Evolutionary conservation across 2,329 filamentous ascomycete species (phyloP).

Genomic region (Fusarium sp.): DNA sequence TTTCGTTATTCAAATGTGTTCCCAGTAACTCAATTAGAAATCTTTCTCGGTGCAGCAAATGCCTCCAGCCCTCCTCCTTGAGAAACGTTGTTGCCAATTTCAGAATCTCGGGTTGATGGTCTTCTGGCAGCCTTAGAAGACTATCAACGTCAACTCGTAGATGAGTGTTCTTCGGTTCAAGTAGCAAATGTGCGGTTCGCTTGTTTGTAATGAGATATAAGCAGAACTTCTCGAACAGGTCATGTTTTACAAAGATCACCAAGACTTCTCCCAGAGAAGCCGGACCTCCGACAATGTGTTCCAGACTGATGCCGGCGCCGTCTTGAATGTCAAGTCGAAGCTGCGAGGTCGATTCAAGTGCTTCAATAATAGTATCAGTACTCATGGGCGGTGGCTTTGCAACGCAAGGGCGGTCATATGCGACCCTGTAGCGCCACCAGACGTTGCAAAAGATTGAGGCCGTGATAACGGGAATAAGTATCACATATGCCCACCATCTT

Average conservation of each 20-base stretch:
- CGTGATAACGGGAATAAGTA: slow-evolving; percentile 62
- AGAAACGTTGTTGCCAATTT: slow-evolving; percentile 14
- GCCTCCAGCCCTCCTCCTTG: slow-evolving; percentile 3
- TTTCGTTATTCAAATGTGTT: slow-evolving; percentile 12
- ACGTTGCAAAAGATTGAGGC: slow-evolving; percentile 59
- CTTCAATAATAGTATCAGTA: not conserved
- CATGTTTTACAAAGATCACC: slow-evolving; percentile 23
- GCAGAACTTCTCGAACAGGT: slow-evolving; percentile 34
- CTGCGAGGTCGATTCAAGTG: slow-evolving; percentile 27
- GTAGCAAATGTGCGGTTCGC: not conserved
- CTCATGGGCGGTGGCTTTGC: not conserved
- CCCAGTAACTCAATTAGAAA: slow-evolving; percentile 37
- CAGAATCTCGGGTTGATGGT: slow-evolving; percentile 18
- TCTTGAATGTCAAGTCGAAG: slow-evolving; percentile 14
- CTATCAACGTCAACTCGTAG: slow-evolving; percentile 1
- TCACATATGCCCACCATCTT: slow-evolving; percentile 64
- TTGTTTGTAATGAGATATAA: slow-evolving; percentile 18
- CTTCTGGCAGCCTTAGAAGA: slow-evolving; percentile 3
- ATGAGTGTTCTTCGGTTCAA: not conserved
- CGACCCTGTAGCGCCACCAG: slow-evolving; percentile 60
- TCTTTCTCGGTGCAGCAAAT: slow-evolving; percentile 27
- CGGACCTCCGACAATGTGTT: slow-evolving; percentile 1
- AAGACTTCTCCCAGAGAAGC: slow-evolving; percentile 11
- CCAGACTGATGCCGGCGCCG: slow-evolving; percentile 5
- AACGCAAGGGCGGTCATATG: slow-evolving; percentile 51